Percentiles rank a stretch among this genome's conserved stretches.
Evolutionary conservation across 495 filamentous ascomycete genomes (phyloP).

Genomic region (Penicillium pulvis): DNA sequence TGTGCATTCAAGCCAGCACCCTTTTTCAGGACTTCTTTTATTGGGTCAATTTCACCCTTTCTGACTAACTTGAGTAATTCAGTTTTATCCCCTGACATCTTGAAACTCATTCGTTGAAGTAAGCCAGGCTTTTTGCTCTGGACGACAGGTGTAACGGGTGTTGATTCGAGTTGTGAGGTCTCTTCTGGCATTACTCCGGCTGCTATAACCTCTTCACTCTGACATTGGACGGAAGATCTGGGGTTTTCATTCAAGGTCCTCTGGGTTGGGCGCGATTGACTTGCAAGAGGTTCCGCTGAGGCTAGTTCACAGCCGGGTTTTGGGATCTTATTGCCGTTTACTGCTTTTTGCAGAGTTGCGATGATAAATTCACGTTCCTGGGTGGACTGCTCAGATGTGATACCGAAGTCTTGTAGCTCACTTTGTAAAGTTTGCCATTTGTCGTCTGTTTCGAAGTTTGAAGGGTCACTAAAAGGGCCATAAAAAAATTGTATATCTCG

Average conservation of each 20-base stretch:
- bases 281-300: too few relatives aligned
- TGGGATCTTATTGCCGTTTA: not conserved
- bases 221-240: not conserved
- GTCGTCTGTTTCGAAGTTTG: not conserved
- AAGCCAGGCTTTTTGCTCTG: not conserved
- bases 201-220: too few relatives aligned
- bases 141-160: too few relatives aligned
- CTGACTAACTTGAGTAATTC: not conserved
- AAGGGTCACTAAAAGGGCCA: not conserved
- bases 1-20: not conserved
- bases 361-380: not conserved
- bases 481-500: not conserved
- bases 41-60: not conserved
- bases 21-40: not conserved
- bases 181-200: too few relatives aligned
- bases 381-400: not conserved
- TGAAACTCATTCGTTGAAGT: not conserved
- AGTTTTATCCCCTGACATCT: not conserved
- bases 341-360: not conserved
- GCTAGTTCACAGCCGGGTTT: too few relatives aligned
- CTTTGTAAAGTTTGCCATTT: not conserved
- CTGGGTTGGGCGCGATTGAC: too few relatives aligned
- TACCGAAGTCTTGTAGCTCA: not conserved
- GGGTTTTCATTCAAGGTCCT: too few relatives aligned
- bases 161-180: too few relatives aligned